Evolutionary conservation across 805 yeast species (phyloP).

Genomic region (Barnettozyma vustinii): DNA sequence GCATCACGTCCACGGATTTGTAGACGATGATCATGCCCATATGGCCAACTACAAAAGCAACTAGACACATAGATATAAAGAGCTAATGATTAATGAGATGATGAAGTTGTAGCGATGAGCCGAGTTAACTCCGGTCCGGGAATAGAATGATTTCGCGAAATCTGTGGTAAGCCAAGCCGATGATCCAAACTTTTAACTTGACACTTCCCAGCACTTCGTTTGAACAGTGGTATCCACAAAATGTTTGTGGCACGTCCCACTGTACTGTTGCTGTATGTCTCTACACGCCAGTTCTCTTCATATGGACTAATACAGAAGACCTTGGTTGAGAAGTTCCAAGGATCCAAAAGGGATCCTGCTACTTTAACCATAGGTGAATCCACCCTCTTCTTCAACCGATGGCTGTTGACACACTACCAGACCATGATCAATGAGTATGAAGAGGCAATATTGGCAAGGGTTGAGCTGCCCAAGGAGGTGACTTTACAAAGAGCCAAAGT

Average conservation of each 20-base stretch:
- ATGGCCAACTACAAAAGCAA: conserved; percentile 34
- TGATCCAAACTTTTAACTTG: too few species aligned
- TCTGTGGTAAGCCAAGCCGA: too few species aligned
- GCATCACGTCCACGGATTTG: conserved; percentile 47
- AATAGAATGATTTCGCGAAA: too few species aligned
- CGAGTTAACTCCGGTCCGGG: too few species aligned
- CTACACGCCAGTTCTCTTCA: not conserved
- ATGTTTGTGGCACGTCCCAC: not conserved
- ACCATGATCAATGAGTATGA: conserved; percentile 16
- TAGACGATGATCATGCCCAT: conserved; percentile 41
- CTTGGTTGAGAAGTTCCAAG: conserved; percentile 7
- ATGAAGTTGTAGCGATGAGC: too few species aligned
- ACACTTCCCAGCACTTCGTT: too few species aligned
- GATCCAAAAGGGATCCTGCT: conserved; percentile 1
- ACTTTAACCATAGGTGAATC: conserved; percentile 7
- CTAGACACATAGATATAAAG: not conserved
- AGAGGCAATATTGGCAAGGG: conserved; percentile 12
- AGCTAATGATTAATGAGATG: too few species aligned
- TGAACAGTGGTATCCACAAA: too few species aligned
- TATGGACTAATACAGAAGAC: conserved; percentile 10
- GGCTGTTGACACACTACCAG: conserved; percentile 15
- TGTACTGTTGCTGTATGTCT: not conserved
- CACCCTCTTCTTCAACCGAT: conserved; percentile 12
- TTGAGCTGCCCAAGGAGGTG: conserved; percentile 12
- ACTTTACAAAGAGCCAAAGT: conserved; percentile 4